Evolutionary conservation across 2,329 filamentous ascomycete genomes (phyloP), one percentile per base, ranked within the genome.

Genomic region (Arthrobotrys megalospora): DNA sequence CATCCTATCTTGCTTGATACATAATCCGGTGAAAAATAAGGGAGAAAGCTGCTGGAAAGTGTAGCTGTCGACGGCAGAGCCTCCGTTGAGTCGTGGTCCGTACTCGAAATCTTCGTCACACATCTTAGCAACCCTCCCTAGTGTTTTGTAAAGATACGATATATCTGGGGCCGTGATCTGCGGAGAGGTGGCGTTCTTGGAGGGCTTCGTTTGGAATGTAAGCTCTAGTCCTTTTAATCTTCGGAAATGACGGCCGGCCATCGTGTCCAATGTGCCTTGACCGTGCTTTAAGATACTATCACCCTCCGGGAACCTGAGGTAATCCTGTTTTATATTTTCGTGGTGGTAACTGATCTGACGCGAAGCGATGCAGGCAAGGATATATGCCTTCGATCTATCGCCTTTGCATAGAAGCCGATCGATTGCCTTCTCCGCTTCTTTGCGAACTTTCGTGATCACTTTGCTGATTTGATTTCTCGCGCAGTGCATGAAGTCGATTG

Each of bases 331-430:
- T 60, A 60, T 60, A n/a, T 24, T 10, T 6, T 28, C 24, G 16
- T 21, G 19, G 5, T 1, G 3, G 10, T 60, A 60, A 10, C 55
- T 60, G 2, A 60, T 36, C 24, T 6, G n/a, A n/a, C 14, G 24
- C 6, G 14, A 16, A 36, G 24, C 6, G 8, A 64, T 11, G 3
- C 11, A 12, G 2, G 16, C 16, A 7, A 64, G 24, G 11, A 64
- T 19, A 8, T 64, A 64, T 34, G 60, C 60, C 10, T 32, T 64
- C 3, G 16, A 1, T 45, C 21, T 19, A 16, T 63, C 60, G 8
- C 41, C 28, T 21, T 32, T 64, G 24, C 21, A 19, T 7, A 19
- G 1, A 12, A 64, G 41, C 14, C 41, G 41, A 14, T 6, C 0
- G 12, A 34, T 6, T 34, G 12, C 14, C 10, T 47, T 64, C 34